Evolutionary conservation across 495 filamentous ascomycete species (phyloP).

Genomic region (Tuber borchii): DNA sequence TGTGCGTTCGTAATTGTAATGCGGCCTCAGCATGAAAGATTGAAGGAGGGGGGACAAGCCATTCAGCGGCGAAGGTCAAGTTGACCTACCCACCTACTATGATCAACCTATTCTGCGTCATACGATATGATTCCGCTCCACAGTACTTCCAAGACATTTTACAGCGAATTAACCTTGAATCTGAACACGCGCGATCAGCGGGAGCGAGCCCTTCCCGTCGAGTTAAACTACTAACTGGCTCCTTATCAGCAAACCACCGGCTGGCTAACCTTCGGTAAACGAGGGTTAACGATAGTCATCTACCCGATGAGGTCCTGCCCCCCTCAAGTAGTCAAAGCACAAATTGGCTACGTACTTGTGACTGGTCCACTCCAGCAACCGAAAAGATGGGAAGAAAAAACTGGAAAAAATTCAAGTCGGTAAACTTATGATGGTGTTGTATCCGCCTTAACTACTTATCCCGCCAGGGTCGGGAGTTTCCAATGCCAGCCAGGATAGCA

Average conservation of each 20-base stretch:
- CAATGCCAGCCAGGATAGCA: not conserved
- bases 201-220: not conserved
- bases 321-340: not conserved
- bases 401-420: not conserved
- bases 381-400: not conserved
- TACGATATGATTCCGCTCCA: not conserved
- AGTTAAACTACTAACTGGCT: not conserved
- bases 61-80: not conserved
- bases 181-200: not conserved
- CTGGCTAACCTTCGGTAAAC: not conserved
- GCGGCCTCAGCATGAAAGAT: not conserved
- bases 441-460: not conserved
- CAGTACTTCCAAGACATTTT: not conserved
- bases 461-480: not conserved
- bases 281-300: not conserved
- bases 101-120: not conserved
- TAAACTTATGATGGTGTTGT: not conserved
- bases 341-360: not conserved
- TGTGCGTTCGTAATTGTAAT: not conserved
- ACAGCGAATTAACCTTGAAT: not conserved
- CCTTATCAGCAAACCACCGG: not conserved
- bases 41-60: not conserved
- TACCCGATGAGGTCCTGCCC: not conserved
- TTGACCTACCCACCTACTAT: not conserved
- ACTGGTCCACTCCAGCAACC: not conserved